Evolutionary conservation across 2,329 filamentous ascomycete genomes (phyloP).

Genomic region (Paraphoma sp.): DNA sequence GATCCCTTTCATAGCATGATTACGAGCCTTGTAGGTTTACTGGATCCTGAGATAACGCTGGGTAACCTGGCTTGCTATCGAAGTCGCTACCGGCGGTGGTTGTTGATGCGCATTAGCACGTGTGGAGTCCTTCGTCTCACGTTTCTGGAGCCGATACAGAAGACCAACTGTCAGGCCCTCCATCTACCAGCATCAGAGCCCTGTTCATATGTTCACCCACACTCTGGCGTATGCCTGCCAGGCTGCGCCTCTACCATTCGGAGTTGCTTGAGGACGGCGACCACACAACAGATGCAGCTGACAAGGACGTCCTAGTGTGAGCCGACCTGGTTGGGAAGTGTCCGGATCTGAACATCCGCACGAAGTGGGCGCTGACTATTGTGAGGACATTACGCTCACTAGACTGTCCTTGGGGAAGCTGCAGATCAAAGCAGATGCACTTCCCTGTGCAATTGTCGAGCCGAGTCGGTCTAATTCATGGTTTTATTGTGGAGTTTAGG

Average conservation of each 20-base stretch:
- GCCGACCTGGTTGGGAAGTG: background rate
- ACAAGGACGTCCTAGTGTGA: background rate
- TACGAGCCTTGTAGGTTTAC: background rate
- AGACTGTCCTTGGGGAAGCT: background rate
- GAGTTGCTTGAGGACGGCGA: background rate
- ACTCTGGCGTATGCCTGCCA: background rate
- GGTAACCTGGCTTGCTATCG: background rate
- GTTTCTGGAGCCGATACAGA: background rate
- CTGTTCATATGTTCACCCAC: background rate
- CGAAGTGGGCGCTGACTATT: too few species aligned
- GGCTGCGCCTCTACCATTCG: background rate
- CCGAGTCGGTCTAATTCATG: background rate
- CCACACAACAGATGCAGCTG: background rate
- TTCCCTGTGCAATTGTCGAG: background rate
- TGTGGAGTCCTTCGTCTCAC: background rate
- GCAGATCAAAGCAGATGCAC: background rate
- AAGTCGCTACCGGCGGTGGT: background rate
- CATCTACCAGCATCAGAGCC: background rate
- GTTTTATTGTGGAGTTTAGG: background rate
- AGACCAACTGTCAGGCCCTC: background rate
- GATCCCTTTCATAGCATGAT: background rate
- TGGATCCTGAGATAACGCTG: background rate
- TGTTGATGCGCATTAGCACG: background rate
- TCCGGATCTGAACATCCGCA: background rate
- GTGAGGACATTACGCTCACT: background rate